These are phyloP conservation scores for Penicillium verrucosum DNA, from an alignment of 2,329 filamentous ascomycete genomes.

Conservation along the genomic window DNA sequence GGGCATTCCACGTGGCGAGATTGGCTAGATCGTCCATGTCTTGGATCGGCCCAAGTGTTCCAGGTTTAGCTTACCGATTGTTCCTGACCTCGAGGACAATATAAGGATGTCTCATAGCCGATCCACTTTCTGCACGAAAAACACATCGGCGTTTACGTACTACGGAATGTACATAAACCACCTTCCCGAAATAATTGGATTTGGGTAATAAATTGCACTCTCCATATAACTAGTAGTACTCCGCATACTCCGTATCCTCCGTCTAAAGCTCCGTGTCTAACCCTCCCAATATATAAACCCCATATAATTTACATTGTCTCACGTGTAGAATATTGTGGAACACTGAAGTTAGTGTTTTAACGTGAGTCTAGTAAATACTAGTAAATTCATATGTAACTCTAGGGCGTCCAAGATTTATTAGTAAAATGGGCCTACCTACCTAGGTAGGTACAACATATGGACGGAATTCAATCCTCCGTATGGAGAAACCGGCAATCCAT, in stretches of 20 bases:
- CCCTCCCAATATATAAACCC: too few species aligned
- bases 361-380: not conserved
- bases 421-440: not conserved
- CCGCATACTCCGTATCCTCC: too few species aligned
- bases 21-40: not conserved
- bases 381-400: not conserved
- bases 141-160: not conserved
- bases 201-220: not conserved
- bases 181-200: not conserved
- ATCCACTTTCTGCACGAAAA: not conserved
- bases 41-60: not conserved
- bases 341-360: not conserved
- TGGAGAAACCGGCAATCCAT: not conserved
- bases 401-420: not conserved
- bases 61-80: not conserved
- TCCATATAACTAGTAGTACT: too few species aligned
- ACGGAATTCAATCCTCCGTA: too few species aligned
- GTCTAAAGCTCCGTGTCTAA: too few species aligned
- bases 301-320: not conserved
- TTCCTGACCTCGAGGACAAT: not conserved
- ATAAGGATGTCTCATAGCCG: not conserved
- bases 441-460: too few species aligned
- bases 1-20: constrained; percentile 1
- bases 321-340: not conserved
- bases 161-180: not conserved